Evolutionary conservation across 352 stramenopile species (phyloP).

Genomic region (Phytophthora pluvialis): DNA sequence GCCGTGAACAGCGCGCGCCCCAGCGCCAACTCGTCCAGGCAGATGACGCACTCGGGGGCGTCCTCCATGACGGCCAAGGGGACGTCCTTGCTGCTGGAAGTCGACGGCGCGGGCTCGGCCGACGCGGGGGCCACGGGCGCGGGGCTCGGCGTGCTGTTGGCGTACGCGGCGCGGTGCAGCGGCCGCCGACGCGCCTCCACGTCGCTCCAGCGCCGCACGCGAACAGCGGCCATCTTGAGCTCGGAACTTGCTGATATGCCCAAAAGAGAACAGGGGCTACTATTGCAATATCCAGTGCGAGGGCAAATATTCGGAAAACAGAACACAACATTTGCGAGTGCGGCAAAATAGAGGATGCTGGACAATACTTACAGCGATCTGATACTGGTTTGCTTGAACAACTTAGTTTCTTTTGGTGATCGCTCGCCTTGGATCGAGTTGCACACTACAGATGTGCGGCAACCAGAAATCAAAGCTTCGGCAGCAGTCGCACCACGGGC

Average conservation of each 20-base stretch:
- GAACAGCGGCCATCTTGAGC: slow-evolving; percentile 28
- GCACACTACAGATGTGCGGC: too few relatives aligned
- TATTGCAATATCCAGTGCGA: too few relatives aligned
- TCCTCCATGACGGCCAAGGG: slow-evolving; percentile 59
- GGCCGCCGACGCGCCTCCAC: slow-evolving; percentile 52
- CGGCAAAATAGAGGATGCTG: too few relatives aligned
- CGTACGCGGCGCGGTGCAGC: slow-evolving; percentile 36
- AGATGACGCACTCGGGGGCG: slow-evolving; percentile 83
- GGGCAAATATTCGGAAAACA: too few relatives aligned
- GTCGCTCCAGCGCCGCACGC: slow-evolving; percentile 79
- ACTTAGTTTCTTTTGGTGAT: too few relatives aligned
- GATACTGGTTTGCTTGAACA: too few relatives aligned
- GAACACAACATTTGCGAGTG: too few relatives aligned
- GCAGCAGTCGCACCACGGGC: too few relatives aligned
- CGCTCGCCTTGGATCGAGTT: too few relatives aligned
- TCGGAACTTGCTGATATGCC: neutral
- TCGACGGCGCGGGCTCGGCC: slow-evolving; percentile 7
- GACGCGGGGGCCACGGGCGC: slow-evolving; percentile 33
- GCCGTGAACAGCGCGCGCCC: slow-evolving; percentile 81
- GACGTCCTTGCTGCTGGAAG: slow-evolving; percentile 23
- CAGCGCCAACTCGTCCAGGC: slow-evolving; percentile 73
- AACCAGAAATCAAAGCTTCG: too few relatives aligned
- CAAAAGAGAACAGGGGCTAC: too few relatives aligned
- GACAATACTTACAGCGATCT: too few relatives aligned
- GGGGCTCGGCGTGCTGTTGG: slow-evolving; percentile 38